Base-by-base conservation (phyloP, 2,329 filamentous ascomycete species). In the Macrophomina tecta region DNA sequence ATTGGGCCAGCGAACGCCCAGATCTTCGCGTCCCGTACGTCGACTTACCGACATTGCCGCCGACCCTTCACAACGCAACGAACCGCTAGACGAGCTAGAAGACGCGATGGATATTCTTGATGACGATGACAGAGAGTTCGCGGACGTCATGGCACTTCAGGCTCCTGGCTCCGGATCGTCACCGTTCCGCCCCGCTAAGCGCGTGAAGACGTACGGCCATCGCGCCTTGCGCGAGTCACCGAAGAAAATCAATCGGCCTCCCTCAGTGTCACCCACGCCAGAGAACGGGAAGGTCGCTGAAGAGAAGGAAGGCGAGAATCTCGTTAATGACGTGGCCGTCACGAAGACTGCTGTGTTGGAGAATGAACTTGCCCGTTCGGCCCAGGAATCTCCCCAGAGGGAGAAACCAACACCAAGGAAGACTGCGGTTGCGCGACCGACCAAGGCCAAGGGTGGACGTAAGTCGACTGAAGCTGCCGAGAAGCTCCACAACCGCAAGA, bases 31-130 rank as follows among this genome's bases (percentile, higher is more conserved):
- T 16, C 60, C 60, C 16, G 40, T 72, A 18, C 75, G 73, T n/a
- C 75, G 73, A n/a, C 66, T 79, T 9, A 70, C 73, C 7, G 78
- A 80, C 16, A 78, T 79, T 34, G 74, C 75, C 8, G 76, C 77
- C 42, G 69, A 76, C 28, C 75, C 75, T n/a, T 72, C 73, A 3
- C 77, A 76, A 23, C 63, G 40, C 14, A 38, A 65, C 30, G 63
- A 65, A 23, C 40, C 52, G 1, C 30, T 65, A 9, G 63, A 65
- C 1, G 63, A 65, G 4, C n/a, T 65, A 5, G 63, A 65, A n/a
- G 42, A 42, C 11, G 40, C 51, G 12, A 65, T 49, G 52, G 63
- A 65, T 7, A 71, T 80, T 30, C 71, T 78, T 12, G 51, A 63
- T 18, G 65, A 67, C 71, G 65, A 58, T 4, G 66, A 67, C 23